Conservation (phyloP, 495 filamentous ascomycete species). For the Hypoxylon trugodes region DNA sequence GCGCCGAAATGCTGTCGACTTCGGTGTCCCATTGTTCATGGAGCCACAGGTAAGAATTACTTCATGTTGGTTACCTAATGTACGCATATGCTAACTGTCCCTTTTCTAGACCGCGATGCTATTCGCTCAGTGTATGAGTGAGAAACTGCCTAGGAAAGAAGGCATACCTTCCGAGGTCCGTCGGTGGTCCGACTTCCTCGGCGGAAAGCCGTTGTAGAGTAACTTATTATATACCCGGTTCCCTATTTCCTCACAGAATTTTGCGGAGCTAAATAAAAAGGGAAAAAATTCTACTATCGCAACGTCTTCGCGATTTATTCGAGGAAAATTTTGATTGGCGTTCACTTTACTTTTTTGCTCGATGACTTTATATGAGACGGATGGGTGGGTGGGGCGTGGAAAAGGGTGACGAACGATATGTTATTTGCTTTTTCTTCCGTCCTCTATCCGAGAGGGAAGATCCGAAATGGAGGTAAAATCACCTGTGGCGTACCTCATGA, state of each 20-base stretch:
- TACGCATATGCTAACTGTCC: constrained; percentile 38
- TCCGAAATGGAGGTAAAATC: too few species aligned
- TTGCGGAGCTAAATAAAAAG: too few species aligned
- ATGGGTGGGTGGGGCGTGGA: too few species aligned
- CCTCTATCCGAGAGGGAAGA: too few species aligned
- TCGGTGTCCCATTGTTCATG: constrained; percentile 97
- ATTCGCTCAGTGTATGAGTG: constrained; percentile 94
- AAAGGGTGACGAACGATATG: too few species aligned
- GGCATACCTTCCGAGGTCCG: constrained; percentile 89
- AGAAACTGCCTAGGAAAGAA: constrained; percentile 85
- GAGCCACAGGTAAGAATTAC: constrained; percentile 86
- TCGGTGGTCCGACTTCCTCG: constrained; percentile 93
- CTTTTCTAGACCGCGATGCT: constrained; percentile 83
- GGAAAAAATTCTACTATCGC: not conserved
- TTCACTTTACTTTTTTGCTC: too few species aligned
- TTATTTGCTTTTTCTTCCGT: too few species aligned
- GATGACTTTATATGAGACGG: too few species aligned
- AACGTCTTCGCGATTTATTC: not conserved
- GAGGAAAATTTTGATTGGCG: too few species aligned
- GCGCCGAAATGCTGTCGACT: constrained; percentile 97
- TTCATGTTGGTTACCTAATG: constrained; percentile 1
- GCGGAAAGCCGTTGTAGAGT: constrained; percentile 84
- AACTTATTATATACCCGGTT: constrained; percentile 11
- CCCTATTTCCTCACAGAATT: not conserved
- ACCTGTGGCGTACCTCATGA: too few species aligned